Evolutionary conservation across 495 filamentous ascomycete genomes (phyloP), one percentile per base, ranked within the genome.

Genomic region (Ramalina intermedia): DNA sequence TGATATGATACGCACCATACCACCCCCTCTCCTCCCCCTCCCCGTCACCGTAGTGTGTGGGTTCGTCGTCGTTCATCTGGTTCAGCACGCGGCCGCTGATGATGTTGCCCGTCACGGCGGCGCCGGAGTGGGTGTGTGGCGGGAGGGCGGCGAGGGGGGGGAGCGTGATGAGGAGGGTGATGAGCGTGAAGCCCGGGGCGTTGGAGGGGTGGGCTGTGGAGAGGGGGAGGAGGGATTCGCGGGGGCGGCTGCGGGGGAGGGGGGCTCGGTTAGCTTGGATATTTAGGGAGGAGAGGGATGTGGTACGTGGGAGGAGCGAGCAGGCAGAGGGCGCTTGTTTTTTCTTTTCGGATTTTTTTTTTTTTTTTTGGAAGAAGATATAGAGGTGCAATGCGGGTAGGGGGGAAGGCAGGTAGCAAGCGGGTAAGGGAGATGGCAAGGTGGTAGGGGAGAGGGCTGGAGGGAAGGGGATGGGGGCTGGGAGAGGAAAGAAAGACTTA

Each of bases 41-140:
- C 4, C 39, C 39, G 6, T 41, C 39, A n/a, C 39, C 21, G 7
- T 33, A 33, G 7, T 33, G 29, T 3, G 5, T 13, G 47, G 63
- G 61, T 17, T 56, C 57, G 8, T 63, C 56, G 35, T 68, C 41
- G 47, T 72, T 70, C 69, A 72, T 71, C 37, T 66, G 65, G 41
- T 69, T 69, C 23, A 63, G 42, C 1, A 61, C 35, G 0, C 54
- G 48, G 14, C 68, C 69, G 11, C 42, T 37, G 14, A 69, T 20
- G 1, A 71, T 57, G 23, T 63, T 56, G 0, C 52, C 69, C 26
- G 58, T 52, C 1, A 69, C 65, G 0, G 62, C 55, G 6, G 59
- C 61, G 23, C 61, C 63, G 3, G 61, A 60, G 42, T 72, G 69
- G 12, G 61, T 54, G 49, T 72, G 69, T 4, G 69, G 61, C 2